Conservation (phyloP, 306 rosid genomes). For the Cucumis cinereus region DNA sequence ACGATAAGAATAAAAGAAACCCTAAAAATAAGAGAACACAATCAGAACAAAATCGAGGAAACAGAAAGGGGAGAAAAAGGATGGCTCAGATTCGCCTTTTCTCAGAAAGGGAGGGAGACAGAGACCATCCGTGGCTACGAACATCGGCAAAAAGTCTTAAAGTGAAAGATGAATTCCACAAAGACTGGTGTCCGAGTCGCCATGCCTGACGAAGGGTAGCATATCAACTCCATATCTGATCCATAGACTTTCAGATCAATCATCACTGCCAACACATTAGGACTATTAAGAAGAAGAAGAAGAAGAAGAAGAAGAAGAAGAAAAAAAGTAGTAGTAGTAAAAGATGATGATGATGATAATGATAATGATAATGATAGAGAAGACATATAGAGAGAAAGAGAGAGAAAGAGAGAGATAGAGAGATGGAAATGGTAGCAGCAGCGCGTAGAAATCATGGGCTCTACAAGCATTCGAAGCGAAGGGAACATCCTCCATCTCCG, state of each 20-base stretch:
- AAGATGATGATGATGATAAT: background rate
- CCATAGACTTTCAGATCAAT: background rate
- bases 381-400: background rate
- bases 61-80: background rate
- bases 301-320: slow-evolving; percentile 9
- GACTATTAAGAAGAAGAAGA: slow-evolving; percentile 4
- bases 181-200: slow-evolving; percentile 11
- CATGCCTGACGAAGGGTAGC: slow-evolving; percentile 24
- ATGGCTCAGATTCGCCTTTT: slow-evolving; percentile 48
- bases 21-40: background rate
- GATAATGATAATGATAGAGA: background rate
- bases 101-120: slow-evolving; percentile 14
- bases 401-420: background rate
- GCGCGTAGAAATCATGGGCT: slow-evolving; percentile 20
- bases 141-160: background rate
- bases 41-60: background rate
- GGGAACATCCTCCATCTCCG: slow-evolving; percentile 3
- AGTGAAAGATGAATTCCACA: background rate
- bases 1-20: background rate
- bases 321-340: too few relatives aligned
- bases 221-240: slow-evolving; percentile 12
- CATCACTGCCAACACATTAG: slow-evolving; percentile 24
- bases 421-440: background rate
- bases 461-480: slow-evolving; percentile 20
- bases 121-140: slow-evolving; percentile 25